Conservation (phyloP, 768 basidiomycete species). For the Kwoniella botswanensis region DNA sequence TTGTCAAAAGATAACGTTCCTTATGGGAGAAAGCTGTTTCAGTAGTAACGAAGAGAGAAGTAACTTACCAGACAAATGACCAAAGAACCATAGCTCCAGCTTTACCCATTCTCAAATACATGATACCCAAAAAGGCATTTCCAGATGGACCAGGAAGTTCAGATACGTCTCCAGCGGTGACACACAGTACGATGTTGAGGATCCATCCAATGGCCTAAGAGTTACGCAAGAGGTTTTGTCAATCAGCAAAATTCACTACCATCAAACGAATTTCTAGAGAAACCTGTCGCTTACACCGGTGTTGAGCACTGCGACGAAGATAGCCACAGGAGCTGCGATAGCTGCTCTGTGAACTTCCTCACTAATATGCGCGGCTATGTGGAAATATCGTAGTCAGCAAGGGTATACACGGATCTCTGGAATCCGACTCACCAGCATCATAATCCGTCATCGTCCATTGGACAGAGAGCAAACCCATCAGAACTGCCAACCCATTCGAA, state of each 20-base stretch:
- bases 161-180: conserved; percentile 69
- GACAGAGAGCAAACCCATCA: conserved; percentile 82
- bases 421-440: conserved; percentile 21
- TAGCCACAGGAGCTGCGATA: conserved; percentile 60
- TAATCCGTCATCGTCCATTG: conserved; percentile 67
- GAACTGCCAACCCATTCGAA: conserved; percentile 78
- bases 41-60: background rate
- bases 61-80: conserved; percentile 62
- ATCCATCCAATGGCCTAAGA: conserved; percentile 70
- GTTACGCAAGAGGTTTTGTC: background rate
- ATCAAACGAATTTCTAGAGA: background rate
- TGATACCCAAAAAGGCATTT: conserved; percentile 79
- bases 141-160: conserved; percentile 72
- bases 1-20: background rate
- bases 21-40: background rate
- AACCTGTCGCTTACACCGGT: conserved; percentile 46
- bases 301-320: conserved; percentile 59
- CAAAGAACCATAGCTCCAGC: conserved; percentile 77
- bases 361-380: conserved; percentile 59
- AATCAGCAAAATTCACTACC: background rate
- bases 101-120: conserved; percentile 75
- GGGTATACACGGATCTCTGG: too few species aligned
- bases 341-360: conserved; percentile 59
- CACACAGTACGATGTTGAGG: conserved; percentile 81
- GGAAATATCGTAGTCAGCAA: conserved; percentile 13